These are phyloP conservation scores for Dalbergia cultrata DNA, from an alignment of 306 rosid genomes.

Conservation along the genomic window DNA sequence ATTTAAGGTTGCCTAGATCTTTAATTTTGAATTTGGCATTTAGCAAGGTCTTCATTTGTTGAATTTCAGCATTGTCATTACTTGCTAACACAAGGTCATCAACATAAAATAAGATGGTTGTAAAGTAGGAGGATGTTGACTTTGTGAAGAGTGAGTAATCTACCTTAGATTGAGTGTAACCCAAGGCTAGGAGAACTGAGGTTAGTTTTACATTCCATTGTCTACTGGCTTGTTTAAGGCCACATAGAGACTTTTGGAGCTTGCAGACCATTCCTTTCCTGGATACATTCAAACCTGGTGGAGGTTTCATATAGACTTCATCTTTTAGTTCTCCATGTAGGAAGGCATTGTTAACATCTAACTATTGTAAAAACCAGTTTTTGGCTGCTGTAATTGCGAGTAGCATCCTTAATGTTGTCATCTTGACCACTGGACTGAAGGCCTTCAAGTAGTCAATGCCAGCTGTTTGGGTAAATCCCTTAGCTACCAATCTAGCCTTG, in stretches of 20 bases:
- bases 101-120: neutral
- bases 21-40: no score
- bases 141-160: neutral
- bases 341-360: neutral
- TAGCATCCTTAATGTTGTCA: neutral
- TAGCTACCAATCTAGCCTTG: no score
- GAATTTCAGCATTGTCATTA: neutral
- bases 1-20: no score
- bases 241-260: neutral
- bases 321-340: neutral
- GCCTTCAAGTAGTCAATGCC: no score
- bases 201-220: neutral
- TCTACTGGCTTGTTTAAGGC: neutral
- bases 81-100: neutral
- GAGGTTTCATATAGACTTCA: neutral
- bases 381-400: neutral
- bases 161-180: neutral
- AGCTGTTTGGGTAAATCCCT: no score
- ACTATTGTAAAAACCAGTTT: neutral
- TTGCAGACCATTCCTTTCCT: neutral
- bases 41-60: neutral
- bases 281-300: neutral
- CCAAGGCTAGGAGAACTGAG: fast-evolving
- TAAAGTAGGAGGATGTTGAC: neutral
- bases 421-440: no score